A percentile compares a stretch with the other conserved stretches of the same genome.
Conservation (phyloP, 2,329 filamentous ascomycete species). For the Alternaria incomplexa region DNA sequence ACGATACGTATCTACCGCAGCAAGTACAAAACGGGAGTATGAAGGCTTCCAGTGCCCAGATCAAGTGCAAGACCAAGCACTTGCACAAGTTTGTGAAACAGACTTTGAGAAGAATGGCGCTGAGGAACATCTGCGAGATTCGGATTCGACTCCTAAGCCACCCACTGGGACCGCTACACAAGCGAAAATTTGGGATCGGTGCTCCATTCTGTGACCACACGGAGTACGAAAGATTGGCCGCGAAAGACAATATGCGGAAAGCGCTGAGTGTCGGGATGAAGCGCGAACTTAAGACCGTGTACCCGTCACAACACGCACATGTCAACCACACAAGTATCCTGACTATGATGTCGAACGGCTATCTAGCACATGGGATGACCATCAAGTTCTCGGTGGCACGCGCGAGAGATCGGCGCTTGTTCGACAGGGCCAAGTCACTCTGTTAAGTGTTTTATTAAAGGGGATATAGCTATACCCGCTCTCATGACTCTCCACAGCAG, state of each 20-base stretch:
- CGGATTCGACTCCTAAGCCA: background rate
- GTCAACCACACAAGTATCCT: background rate
- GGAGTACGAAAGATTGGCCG: background rate
- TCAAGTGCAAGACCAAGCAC: background rate
- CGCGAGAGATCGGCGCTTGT: background rate
- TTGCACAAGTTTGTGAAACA: background rate
- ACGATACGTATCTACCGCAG: background rate
- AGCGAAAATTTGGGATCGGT: background rate
- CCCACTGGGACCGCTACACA: background rate
- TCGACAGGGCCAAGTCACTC: background rate
- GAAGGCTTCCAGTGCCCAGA: background rate
- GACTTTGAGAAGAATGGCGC: background rate
- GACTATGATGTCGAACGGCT: background rate
- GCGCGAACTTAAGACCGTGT: background rate
- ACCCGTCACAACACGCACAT: too few species aligned
- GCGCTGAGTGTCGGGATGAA: background rate
- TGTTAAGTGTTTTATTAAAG: background rate
- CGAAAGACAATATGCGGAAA: background rate
- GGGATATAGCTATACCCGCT: background rate
- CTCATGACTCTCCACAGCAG: background rate
- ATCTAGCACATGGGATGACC: background rate
- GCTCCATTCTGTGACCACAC: background rate
- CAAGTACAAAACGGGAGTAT: background rate
- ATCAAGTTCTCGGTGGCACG: background rate
- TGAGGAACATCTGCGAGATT: background rate